A percentile compares a stretch with the other conserved stretches of the same genome.
phyloP scores from a whole-genome alignment of 331 rosid genomes.

The Saraca asoca region DNA sequence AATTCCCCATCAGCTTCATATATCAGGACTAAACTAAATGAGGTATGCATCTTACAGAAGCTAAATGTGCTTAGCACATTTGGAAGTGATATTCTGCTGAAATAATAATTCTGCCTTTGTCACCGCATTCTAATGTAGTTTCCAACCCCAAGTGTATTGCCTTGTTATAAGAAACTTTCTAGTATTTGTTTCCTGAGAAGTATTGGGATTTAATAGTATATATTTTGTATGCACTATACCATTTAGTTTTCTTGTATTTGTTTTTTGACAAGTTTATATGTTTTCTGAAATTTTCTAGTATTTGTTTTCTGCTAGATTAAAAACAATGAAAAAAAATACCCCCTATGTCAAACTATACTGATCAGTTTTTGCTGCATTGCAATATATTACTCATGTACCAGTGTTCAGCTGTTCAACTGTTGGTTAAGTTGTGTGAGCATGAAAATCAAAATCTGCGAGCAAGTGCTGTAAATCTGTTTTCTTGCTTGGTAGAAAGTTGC shows the following conservation, averaged over 20 bases:
- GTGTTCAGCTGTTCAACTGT: conserved; percentile 61
- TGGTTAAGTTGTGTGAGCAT: conserved; percentile 62
- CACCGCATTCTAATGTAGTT: no score
- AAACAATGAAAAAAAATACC: no score
- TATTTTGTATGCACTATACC: no score
- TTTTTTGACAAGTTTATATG: no score
- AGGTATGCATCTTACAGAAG: conserved; percentile 52
- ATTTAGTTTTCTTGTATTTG: no score
- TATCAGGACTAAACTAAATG: conserved; percentile 57
- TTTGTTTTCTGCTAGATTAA: no score
- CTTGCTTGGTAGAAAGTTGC: conserved; percentile 49
- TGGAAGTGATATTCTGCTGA: conserved; percentile 12
- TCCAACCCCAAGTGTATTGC: no score
- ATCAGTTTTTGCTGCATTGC: conserved; percentile 20
- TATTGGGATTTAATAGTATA: no score
- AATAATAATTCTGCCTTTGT: neutral
- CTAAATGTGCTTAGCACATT: conserved; percentile 10
- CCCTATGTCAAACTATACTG: neutral
- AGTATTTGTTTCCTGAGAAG: no score
- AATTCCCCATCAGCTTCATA: conserved; percentile 54
- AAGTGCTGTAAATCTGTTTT: conserved; percentile 66
- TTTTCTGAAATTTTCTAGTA: no score
- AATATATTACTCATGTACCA: conserved; percentile 29
- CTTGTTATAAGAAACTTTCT: no score
- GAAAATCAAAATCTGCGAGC: conserved; percentile 58